Percentiles rank a stretch among this genome's conserved stretches.
Evolutionary conservation across 495 filamentous ascomycete genomes (phyloP).

Genomic region (Bathelium albidoporum): DNA sequence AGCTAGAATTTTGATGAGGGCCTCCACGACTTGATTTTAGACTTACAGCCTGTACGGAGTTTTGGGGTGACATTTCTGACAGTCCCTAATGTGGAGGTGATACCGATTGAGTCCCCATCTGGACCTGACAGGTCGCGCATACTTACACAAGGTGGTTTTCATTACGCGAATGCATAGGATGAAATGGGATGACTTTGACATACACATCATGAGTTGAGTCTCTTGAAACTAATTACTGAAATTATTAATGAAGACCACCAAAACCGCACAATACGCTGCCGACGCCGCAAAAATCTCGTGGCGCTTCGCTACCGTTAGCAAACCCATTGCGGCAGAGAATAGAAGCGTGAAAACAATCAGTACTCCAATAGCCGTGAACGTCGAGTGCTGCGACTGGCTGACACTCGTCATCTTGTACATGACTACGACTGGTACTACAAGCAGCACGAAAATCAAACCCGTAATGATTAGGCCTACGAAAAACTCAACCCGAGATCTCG

Average conservation of each 20-base stretch:
- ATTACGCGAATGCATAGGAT: not conserved
- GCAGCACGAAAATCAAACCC: conserved; percentile 26
- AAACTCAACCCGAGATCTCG: conserved; percentile 24
- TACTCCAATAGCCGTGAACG: conserved; percentile 20
- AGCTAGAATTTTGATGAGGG: no score
- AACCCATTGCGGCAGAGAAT: conserved; percentile 29
- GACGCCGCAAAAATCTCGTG: conserved; percentile 37
- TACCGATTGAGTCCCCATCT: not conserved
- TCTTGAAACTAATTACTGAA: conserved; percentile 7
- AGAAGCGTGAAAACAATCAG: conserved; percentile 29
- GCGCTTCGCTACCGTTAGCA: conserved; percentile 31
- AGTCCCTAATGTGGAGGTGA: not conserved
- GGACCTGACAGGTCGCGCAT: not conserved
- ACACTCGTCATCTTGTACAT: conserved; percentile 28
- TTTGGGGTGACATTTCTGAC: no score
- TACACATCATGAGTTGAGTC: not conserved
- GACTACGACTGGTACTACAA: conserved; percentile 33
- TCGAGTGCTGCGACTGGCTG: not conserved
- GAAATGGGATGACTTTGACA: not conserved
- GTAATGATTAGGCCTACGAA: conserved; percentile 32
- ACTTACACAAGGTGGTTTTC: not conserved
- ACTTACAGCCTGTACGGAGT: no score
- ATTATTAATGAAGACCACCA: conserved; percentile 28
- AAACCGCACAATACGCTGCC: conserved; percentile 31
- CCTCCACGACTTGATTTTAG: no score